Evolutionary conservation across 2,329 filamentous ascomycete species (phyloP), one percentile per base, ranked within the genome.

Genomic region (Venturiaceae sp.): DNA sequence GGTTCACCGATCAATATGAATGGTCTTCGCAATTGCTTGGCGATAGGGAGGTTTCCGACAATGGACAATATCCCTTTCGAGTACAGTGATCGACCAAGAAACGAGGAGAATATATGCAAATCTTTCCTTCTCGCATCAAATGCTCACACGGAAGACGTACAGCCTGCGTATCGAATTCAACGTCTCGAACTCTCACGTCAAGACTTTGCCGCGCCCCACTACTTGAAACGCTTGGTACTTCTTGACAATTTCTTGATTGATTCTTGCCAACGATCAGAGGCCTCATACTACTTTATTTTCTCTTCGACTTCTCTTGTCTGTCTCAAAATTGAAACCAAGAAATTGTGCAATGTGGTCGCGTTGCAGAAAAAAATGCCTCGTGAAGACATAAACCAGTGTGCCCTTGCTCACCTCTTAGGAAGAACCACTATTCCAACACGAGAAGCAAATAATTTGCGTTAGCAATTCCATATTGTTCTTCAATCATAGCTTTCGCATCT

Each of bases 201-300:
- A 36, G 32, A 28, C 19, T 21, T 53, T 53, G 30, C 32, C 52
- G 9, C 52, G 52, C 52, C 32, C 11, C n/a, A 53, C 34, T 34
- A 23, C 52, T 16, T 44, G 54, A 56, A 56, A 56, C 54, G n/a
- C 54, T 54, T 54, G 52, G 52, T 23, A 54, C 32, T 9, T 54
- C 52, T 54, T 36, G 30, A 23, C 16, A 21, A 26, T n/a, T 7
- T 54, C 52, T 37, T 53, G 30, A 28, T 8, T n/a, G 13, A 37
- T 26, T 36, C 52, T 53, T 53, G 52, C n/a, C 52, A 37, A 53
- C 11, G 32, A 26, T 37, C 34, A n/a, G 4, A 53, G n/a, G 52
- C n/a, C 21, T 53, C 52, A 34, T 11, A 34, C 52, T 30, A 23
- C 30, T 53, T 34, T 34, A 44, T 30, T 21, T 19, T 56, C 34